Evolutionary conservation across 2,329 filamentous ascomycete genomes (phyloP).

Genomic region (Sordariomycetes sp.): DNA sequence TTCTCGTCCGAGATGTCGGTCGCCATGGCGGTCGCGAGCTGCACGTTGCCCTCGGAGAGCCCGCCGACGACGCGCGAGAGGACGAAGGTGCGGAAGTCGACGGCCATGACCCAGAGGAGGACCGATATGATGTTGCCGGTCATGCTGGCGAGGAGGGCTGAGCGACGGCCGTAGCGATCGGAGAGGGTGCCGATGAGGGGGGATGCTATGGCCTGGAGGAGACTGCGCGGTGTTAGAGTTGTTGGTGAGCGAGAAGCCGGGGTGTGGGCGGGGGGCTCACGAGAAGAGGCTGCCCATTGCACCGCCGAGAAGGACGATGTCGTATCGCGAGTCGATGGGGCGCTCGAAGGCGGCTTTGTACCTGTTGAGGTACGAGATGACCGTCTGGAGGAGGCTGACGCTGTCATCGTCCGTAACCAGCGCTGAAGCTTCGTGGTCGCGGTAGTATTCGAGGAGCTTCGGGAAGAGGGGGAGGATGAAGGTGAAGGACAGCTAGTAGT

Average conservation of each 20-base stretch:
- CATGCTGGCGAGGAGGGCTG: constrained; percentile 85
- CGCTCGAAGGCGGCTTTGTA: constrained; percentile 91
- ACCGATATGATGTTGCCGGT: constrained; percentile 86
- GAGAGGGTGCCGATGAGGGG: constrained; percentile 84
- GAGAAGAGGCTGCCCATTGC: constrained; percentile 88
- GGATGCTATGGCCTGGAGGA: constrained; percentile 86
- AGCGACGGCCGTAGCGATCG: constrained; percentile 78
- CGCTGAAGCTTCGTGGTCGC: constrained; percentile 61
- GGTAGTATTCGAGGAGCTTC: constrained; percentile 92
- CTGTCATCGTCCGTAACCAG: constrained; percentile 30
- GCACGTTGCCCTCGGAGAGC: constrained; percentile 91
- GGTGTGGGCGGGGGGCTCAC: constrained; percentile 20
- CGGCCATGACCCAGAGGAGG: constrained; percentile 84
- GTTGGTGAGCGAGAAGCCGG: background rate
- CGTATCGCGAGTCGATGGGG: constrained; percentile 92
- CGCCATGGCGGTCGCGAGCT: constrained; percentile 90
- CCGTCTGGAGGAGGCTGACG: constrained; percentile 62
- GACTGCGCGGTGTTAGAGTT: constrained; percentile 29
- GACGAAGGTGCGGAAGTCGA: constrained; percentile 91
- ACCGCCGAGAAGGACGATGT: constrained; percentile 90
- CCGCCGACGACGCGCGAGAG: constrained; percentile 89
- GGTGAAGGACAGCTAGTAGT: constrained; percentile 79
- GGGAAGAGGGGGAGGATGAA: constrained; percentile 97
- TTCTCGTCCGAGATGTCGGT: constrained; percentile 87
- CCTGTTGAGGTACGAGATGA: constrained; percentile 75